Percentiles rank a stretch among this genome's conserved stretches.
phyloP scores from a whole-genome alignment of 495 filamentous ascomycete genomes.

The Bryoglossum gracile region DNA sequence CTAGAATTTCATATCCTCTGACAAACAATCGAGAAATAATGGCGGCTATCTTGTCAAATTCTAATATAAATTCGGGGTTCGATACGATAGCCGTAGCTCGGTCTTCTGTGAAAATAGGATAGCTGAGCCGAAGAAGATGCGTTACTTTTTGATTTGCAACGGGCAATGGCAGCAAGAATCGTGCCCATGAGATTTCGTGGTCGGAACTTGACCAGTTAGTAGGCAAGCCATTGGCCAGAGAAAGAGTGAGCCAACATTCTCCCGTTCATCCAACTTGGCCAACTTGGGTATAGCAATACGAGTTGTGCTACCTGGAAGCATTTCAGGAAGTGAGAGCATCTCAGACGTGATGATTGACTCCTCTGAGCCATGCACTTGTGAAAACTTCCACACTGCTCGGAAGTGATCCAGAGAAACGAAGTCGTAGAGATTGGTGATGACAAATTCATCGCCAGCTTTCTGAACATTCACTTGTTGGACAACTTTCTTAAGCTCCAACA shows the following conservation, averaged over 20 bases:
- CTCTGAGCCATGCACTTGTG: no score
- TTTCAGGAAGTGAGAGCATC: no score
- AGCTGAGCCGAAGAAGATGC: neutral
- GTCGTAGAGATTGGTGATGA: constrained; percentile 44
- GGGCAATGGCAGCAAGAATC: constrained; percentile 11
- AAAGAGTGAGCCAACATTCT: constrained; percentile 30
- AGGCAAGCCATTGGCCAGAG: constrained; percentile 25
- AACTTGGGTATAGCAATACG: no score
- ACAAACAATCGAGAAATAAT: constrained; percentile 8
- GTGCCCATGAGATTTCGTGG: constrained; percentile 32
- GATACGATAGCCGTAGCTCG: neutral
- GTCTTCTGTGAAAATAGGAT: neutral
- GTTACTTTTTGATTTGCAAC: neutral
- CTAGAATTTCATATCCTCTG: constrained; percentile 18
- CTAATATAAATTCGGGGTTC: constrained; percentile 1
- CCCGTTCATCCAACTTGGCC: no score
- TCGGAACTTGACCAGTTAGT: constrained; percentile 29
- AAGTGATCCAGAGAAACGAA: constrained; percentile 45
- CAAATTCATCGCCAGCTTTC: constrained; percentile 21
- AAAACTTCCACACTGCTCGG: constrained; percentile 17
- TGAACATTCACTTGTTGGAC: constrained; percentile 45
- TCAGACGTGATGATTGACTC: no score
- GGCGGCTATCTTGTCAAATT: constrained; percentile 10
- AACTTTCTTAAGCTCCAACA: constrained; percentile 55
- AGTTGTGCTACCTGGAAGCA: no score